These are phyloP conservation scores for Termitomyces sp. DNA, from an alignment of 768 basidiomycete genomes.

Conservation along the genomic window DNA sequence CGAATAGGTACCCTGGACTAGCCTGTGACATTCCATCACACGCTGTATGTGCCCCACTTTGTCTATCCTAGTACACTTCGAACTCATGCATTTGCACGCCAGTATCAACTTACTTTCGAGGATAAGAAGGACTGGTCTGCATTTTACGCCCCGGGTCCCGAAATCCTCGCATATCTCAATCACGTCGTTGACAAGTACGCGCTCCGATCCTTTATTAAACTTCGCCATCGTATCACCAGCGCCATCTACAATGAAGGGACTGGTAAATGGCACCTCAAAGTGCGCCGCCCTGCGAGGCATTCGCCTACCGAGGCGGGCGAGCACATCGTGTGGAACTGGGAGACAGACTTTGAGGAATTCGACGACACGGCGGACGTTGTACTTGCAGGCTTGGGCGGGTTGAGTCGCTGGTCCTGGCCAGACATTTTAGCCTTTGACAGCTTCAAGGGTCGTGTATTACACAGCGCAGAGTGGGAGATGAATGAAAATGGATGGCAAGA, in stretches of 20 bases:
- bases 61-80: neutral
- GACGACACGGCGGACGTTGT: constrained; percentile 56
- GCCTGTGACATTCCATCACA: constrained; percentile 10
- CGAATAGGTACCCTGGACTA: constrained; percentile 44
- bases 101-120: constrained; percentile 62
- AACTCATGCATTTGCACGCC: neutral
- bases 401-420: constrained; percentile 67
- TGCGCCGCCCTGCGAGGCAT: constrained; percentile 29
- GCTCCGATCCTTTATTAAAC: constrained; percentile 48
- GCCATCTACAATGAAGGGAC: constrained; percentile 46
- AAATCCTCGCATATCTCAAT: constrained; percentile 55
- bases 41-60: neutral
- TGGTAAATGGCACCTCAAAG: constrained; percentile 55
- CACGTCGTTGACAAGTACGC: constrained; percentile 54
- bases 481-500: constrained; percentile 37
- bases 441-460: constrained; percentile 56
- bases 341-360: constrained; percentile 35
- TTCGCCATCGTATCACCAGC: constrained; percentile 49
- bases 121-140: constrained; percentile 57
- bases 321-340: constrained; percentile 16
- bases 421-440: constrained; percentile 53
- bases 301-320: constrained; percentile 15
- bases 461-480: constrained; percentile 60
- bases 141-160: constrained; percentile 56
- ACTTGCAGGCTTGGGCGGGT: constrained; percentile 47